Conservation (phyloP, 768 basidiomycete genomes). For the Phylloporus sp. region DNA sequence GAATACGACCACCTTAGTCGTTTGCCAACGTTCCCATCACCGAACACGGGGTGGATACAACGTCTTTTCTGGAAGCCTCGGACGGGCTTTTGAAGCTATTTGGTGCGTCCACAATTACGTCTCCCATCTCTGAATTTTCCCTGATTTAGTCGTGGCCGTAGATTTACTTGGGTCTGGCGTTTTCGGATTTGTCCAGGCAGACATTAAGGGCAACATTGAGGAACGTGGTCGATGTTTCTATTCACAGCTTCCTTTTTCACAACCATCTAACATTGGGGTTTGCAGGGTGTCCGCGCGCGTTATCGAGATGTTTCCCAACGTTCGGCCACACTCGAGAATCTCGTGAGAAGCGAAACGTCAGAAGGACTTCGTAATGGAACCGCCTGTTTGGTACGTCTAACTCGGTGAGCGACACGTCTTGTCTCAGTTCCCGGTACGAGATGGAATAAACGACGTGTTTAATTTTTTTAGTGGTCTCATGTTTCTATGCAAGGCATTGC, state of each 20-base stretch:
- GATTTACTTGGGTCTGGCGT: conserved; percentile 67
- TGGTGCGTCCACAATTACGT: conserved; percentile 42
- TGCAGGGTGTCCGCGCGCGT: conserved; percentile 62
- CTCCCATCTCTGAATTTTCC: conserved; percentile 5
- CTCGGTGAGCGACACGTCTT: conserved; percentile 45
- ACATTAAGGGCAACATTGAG: conserved; percentile 63
- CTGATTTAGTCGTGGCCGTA: conserved; percentile 26
- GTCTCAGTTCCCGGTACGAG: conserved; percentile 2
- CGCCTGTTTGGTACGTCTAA: conserved; percentile 60
- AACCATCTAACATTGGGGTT: conserved; percentile 12
- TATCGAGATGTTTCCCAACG: conserved; percentile 40
- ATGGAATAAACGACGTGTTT: conserved; percentile 2
- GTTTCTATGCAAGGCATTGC: conserved; percentile 65
- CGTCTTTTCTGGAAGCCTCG: conserved; percentile 79
- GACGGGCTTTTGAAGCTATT: conserved; percentile 79
- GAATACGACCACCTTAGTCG: conserved; percentile 47
- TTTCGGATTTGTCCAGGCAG: conserved; percentile 71
- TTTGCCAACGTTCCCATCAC: conserved; percentile 80
- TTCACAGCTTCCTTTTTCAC: conserved; percentile 9
- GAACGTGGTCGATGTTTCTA: conserved; percentile 35
- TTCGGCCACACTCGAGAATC: conserved; percentile 56
- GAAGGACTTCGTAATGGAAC: conserved; percentile 48
- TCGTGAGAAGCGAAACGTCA: conserved; percentile 50
- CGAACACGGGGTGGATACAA: conserved; percentile 75
- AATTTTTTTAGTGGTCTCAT: conserved; percentile 50